These are phyloP conservation scores for Aristolochia contorta DNA, from an alignment of 164 flowering plant species.

Conservation along the genomic window DNA sequence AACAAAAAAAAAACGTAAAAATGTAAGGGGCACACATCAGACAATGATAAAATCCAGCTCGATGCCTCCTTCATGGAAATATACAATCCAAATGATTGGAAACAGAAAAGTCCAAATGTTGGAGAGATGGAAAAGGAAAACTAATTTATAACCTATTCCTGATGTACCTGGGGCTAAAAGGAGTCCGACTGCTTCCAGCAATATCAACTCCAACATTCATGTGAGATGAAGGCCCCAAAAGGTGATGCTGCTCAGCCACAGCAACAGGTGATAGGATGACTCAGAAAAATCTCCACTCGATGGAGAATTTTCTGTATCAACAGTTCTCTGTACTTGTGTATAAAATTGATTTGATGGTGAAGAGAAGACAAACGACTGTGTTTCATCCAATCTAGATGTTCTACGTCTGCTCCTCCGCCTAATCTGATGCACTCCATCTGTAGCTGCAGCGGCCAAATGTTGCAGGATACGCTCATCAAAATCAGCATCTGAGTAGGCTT, in stretches of 20 bases:
- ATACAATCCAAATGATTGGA: not conserved
- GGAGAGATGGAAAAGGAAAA: too few relatives aligned
- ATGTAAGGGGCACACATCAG: too few relatives aligned
- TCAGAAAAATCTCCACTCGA: constrained; percentile 19
- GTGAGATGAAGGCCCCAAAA: constrained; percentile 9
- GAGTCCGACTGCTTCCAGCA: constrained; percentile 13
- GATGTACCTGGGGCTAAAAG: constrained; percentile 22
- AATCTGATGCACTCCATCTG: constrained; percentile 29
- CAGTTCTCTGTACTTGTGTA: constrained; percentile 15
- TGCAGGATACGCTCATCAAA: constrained; percentile 50
- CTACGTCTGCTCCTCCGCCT: constrained; percentile 38
- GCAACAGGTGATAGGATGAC: constrained; percentile 11
- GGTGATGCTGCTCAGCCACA: constrained; percentile 11
- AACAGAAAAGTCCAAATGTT: not conserved
- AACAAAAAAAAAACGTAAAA: too few relatives aligned
- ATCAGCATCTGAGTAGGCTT: constrained; percentile 34
- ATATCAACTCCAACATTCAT: constrained; percentile 7
- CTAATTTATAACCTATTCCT: not conserved
- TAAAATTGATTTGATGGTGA: constrained; percentile 21
- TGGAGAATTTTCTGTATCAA: constrained; percentile 8
- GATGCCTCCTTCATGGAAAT: not conserved
- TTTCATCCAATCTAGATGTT: constrained; percentile 25
- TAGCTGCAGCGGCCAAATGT: constrained; percentile 45
- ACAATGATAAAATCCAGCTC: too few relatives aligned
- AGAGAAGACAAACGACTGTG: constrained; percentile 22